These are phyloP conservation scores for Starmerella bombi DNA, from an alignment of 805 yeast genomes.

Conservation along the genomic window DNA sequence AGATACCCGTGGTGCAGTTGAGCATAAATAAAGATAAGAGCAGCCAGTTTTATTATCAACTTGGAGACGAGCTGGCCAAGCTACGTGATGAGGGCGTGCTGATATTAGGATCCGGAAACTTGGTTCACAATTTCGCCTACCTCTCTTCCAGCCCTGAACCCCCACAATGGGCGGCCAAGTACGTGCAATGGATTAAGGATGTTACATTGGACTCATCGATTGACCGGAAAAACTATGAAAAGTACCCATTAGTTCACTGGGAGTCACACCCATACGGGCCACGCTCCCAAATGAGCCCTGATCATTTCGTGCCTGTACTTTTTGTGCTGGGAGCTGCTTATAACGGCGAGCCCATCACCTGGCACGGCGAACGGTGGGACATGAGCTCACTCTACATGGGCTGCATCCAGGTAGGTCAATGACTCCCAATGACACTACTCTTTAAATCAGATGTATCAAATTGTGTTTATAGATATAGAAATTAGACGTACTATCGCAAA, in stretches of 20 bases:
- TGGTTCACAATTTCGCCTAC: slow-evolving; percentile 44
- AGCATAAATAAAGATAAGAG: slow-evolving; percentile 31
- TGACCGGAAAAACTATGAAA: slow-evolving; percentile 16
- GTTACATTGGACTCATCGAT: slow-evolving; percentile 3
- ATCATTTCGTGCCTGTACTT: slow-evolving; percentile 37
- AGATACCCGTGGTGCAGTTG: slow-evolving; percentile 30
- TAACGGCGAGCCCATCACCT: slow-evolving; percentile 10
- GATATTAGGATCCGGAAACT: slow-evolving; percentile 54
- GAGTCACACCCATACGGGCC: slow-evolving; percentile 15
- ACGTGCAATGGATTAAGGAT: slow-evolving; percentile 30
- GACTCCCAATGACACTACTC: too few relatives aligned
- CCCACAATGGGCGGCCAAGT: slow-evolving; percentile 24
- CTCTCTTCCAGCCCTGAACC: slow-evolving; percentile 10
- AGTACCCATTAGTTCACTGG: slow-evolving; percentile 24
- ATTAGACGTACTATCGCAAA: too few relatives aligned
- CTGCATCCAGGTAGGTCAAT: slow-evolving; percentile 8
- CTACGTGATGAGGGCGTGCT: slow-evolving; percentile 41
- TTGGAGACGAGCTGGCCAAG: slow-evolving; percentile 41
- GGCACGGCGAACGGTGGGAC: slow-evolving; percentile 9
- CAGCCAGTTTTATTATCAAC: slow-evolving; percentile 29
- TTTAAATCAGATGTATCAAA: too few relatives aligned
- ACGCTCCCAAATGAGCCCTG: slow-evolving; percentile 56
- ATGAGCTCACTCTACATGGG: slow-evolving; percentile 12
- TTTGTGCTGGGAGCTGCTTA: slow-evolving; percentile 17
- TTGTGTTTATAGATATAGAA: not conserved